phyloP scores from a whole-genome alignment of 75 land plant species.

The Larix kaempferi region DNA sequence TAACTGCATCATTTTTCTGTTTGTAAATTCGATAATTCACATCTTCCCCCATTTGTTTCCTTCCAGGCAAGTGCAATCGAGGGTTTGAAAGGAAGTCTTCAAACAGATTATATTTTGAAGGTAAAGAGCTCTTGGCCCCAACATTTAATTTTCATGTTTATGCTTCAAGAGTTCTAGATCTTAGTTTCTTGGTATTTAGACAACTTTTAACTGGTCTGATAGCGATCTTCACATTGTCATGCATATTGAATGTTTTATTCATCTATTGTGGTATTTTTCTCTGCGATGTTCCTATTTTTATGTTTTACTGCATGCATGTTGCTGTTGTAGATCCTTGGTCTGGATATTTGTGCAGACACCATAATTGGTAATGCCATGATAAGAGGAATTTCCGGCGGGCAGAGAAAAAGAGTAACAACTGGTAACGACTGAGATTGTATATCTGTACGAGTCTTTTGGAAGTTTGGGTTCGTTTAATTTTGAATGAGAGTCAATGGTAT shows the following conservation, averaged over 20 bases:
- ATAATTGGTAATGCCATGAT: slow-evolving; percentile 30
- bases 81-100: slow-evolving; percentile 14
- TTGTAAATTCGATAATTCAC: too few relatives aligned
- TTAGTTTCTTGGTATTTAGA: neutral
- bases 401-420: slow-evolving; percentile 31
- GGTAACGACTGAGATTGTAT: slow-evolving; percentile 10
- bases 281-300: too few relatives aligned
- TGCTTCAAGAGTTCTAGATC: neutral
- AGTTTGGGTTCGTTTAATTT: neutral
- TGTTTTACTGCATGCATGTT: neutral
- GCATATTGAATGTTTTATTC: too few relatives aligned
- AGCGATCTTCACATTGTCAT: too few relatives aligned
- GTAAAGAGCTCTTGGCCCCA: neutral
- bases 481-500: neutral
- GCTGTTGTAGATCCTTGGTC: slow-evolving; percentile 19
- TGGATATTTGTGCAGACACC: slow-evolving; percentile 30
- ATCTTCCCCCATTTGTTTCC: neutral
- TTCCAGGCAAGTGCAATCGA: slow-evolving; percentile 21
- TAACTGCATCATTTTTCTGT: too few relatives aligned
- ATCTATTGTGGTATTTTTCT: too few relatives aligned
- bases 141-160: neutral
- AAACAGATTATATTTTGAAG: slow-evolving; percentile 26
- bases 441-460: neutral
- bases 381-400: slow-evolving; percentile 37
- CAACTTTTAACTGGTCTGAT: too few relatives aligned